Evolutionary conservation across 805 yeast species (phyloP).

Genomic region (Priceomyces fermenticarens): DNA sequence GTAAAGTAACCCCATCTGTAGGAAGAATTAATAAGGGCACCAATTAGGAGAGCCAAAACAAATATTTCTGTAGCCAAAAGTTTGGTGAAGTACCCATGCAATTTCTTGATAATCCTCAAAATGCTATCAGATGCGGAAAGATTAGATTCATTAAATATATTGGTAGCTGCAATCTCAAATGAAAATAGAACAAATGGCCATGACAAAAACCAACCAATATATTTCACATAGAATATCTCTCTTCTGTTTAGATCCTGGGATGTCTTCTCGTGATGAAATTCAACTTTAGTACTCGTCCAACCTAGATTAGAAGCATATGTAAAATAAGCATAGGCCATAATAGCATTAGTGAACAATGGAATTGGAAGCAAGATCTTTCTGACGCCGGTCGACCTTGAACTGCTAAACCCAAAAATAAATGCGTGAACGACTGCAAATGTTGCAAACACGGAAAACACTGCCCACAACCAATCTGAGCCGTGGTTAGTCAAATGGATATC

Average conservation of each 20-base stretch:
- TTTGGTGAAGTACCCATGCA: constrained; percentile 40
- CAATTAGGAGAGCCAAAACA: constrained; percentile 55
- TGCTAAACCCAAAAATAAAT: constrained; percentile 20
- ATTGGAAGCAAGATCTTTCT: constrained; percentile 35
- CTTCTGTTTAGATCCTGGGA: constrained; percentile 30
- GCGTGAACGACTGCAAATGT: constrained; percentile 30
- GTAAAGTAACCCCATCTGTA: constrained; percentile 72
- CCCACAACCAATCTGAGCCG: constrained; percentile 71
- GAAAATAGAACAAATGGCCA: constrained; percentile 44
- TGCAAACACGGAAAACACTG: constrained; percentile 50
- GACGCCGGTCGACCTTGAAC: constrained; percentile 20
- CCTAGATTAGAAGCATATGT: constrained; percentile 60
- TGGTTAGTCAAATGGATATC: constrained; percentile 53
- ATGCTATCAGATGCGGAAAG: constrained; percentile 26
- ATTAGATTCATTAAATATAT: constrained; percentile 29
- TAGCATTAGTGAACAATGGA: constrained; percentile 41
- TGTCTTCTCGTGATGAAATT: constrained; percentile 47
- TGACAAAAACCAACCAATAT: constrained; percentile 55
- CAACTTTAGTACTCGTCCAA: constrained; percentile 45
- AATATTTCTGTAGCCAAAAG: constrained; percentile 44
- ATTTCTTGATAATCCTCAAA: constrained; percentile 24
- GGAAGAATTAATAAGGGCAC: constrained; percentile 49
- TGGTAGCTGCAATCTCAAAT: constrained; percentile 23
- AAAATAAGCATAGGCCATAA: constrained; percentile 48
- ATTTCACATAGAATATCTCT: constrained; percentile 56